Evolutionary conservation across 768 basidiomycete genomes (phyloP).

Genomic region (Boletus edulis): DNA sequence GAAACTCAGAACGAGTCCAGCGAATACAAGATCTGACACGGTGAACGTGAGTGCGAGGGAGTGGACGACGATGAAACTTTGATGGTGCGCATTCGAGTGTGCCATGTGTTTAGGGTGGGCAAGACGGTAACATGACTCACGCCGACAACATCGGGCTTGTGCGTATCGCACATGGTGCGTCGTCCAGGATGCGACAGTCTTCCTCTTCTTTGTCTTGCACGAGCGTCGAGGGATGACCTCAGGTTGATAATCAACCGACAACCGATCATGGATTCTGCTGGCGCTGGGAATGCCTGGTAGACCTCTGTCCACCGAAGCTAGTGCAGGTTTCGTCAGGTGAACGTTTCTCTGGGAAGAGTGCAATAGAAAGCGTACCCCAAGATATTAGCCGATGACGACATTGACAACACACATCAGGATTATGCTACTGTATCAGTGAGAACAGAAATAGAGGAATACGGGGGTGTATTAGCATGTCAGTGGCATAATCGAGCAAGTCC

Average conservation of each 20-base stretch:
- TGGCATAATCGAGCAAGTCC: no score
- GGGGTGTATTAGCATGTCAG: no score
- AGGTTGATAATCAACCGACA: conserved; percentile 3
- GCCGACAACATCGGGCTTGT: no score
- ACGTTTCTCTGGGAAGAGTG: not conserved
- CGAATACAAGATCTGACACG: no score
- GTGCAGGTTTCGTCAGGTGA: not conserved
- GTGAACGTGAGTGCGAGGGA: no score
- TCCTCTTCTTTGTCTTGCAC: not conserved
- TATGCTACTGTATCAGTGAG: conserved; percentile 16
- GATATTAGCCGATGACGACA: not conserved
- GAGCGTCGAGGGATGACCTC: not conserved
- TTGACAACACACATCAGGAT: conserved; percentile 3
- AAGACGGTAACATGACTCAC: no score
- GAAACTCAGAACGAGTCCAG: no score
- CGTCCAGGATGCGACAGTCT: no score
- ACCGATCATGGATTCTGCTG: not conserved
- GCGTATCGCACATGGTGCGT: no score
- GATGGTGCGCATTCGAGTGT: no score
- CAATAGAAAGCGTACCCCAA: conserved; percentile 2
- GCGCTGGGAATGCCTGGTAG: not conserved
- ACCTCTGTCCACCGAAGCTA: conserved; percentile 3
- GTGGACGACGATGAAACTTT: no score
- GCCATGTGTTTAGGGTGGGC: no score
- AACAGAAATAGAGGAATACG: conserved; percentile 1